Percentiles rank a stretch among this genome's conserved stretches.
phyloP scores from a whole-genome alignment of 2,329 filamentous ascomycete genomes.

The Phialophora tarda region DNA sequence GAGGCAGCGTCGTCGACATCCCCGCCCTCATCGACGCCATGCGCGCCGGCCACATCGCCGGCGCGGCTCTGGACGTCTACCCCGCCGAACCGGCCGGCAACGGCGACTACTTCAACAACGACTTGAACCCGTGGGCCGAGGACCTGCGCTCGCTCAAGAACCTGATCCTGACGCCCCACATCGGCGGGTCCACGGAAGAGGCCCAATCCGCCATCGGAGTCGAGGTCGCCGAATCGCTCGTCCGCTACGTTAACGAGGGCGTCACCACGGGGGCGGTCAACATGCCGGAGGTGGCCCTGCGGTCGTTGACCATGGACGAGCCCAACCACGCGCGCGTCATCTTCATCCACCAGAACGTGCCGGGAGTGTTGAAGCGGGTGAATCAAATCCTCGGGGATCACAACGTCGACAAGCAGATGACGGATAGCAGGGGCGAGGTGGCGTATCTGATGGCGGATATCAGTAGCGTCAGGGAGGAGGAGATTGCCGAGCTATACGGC shows the following conservation, averaged over 20 bases:
- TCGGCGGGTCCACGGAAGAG: conserved; percentile 96
- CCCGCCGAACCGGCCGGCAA: conserved; percentile 92
- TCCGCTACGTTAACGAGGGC: conserved; percentile 95
- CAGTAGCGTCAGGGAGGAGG: conserved; percentile 77
- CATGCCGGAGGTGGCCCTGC: conserved; percentile 90
- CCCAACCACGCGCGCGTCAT: conserved; percentile 89
- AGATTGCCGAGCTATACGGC: conserved; percentile 86
- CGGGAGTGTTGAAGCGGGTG: conserved; percentile 91
- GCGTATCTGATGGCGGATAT: conserved; percentile 99
- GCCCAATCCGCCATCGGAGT: conserved; percentile 94
- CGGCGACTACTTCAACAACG: conserved; percentile 89
- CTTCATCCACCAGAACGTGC: conserved; percentile 96
- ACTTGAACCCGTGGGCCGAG: conserved; percentile 81
- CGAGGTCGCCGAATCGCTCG: conserved; percentile 85
- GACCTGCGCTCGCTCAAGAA: conserved; percentile 87
- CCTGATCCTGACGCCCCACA: conserved; percentile 93
- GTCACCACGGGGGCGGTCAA: conserved; percentile 92
- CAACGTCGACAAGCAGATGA: conserved; percentile 99
- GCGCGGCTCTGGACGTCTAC: conserved; percentile 95
- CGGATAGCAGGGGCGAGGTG: conserved; percentile 88
- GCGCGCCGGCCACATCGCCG: conserved; percentile 83
- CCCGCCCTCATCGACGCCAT: conserved; percentile 87
- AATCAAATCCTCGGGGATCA: conserved; percentile 94
- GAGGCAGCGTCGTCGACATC: conserved; percentile 93
- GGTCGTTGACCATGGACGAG: conserved; percentile 88